Conservation (phyloP, 306 rosid genomes). For the Hippophae rhamnoides region DNA sequence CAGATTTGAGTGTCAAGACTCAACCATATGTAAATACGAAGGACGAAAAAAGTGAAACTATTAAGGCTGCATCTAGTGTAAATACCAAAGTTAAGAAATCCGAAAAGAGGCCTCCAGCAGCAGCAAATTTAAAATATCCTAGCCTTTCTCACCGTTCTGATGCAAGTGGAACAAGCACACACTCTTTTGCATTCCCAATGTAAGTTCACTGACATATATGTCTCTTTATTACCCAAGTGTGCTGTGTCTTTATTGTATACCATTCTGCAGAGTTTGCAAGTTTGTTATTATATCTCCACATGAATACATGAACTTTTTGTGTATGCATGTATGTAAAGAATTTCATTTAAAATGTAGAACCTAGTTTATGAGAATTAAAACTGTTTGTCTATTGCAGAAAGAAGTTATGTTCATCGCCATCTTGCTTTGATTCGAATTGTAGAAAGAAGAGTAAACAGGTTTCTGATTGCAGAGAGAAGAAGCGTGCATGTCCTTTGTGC, state of each 20-base stretch:
- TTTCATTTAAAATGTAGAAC: constrained; percentile 11
- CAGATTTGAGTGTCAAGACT: constrained; percentile 15
- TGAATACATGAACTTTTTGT: background rate
- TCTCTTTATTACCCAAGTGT: background rate
- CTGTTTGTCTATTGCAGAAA: constrained; percentile 44
- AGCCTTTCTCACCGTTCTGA: constrained; percentile 26
- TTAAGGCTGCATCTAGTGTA: constrained; percentile 10
- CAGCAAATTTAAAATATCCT: constrained; percentile 17
- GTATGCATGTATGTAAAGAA: constrained; percentile 7
- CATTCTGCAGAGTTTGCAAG: background rate
- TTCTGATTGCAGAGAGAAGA: constrained; percentile 2
- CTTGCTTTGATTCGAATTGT: constrained; percentile 30
- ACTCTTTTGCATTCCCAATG: constrained; percentile 50
- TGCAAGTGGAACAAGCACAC: constrained; percentile 21
- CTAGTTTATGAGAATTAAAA: constrained; percentile 25
- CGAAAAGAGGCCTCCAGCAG: constrained; percentile 12
- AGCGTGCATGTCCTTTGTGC: constrained; percentile 25
- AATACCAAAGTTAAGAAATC: constrained; percentile 8
- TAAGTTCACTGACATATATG: constrained; percentile 25
- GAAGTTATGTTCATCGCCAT: constrained; percentile 22
- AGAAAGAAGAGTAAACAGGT: constrained; percentile 2
- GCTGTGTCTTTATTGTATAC: background rate
- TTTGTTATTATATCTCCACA: background rate
- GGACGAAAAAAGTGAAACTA: constrained; percentile 9
- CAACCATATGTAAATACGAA: constrained; percentile 4